Percentiles rank a stretch among this genome's conserved stretches.
Conservation (phyloP, 2,329 filamentous ascomycete species). For the Colletotrichum destructivum region DNA sequence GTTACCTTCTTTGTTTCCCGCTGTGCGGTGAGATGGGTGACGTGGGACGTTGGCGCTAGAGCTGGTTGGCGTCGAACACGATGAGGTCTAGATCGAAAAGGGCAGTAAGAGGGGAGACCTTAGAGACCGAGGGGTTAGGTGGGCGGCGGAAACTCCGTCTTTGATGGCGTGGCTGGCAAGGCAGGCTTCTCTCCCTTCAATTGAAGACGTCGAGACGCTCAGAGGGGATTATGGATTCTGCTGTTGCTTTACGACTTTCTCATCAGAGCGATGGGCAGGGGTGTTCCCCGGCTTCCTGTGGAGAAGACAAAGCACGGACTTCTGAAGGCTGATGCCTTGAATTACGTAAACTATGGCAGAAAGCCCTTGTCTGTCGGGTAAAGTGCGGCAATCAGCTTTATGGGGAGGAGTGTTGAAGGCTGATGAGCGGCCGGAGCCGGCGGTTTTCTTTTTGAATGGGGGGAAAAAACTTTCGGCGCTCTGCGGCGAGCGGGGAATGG, state of each 20-base stretch:
- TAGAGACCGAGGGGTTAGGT: no score
- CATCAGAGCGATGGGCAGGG: background rate
- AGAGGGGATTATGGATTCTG: background rate
- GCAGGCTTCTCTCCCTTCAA: background rate
- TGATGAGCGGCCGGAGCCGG: slow-evolving; percentile 3
- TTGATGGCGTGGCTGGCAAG: background rate
- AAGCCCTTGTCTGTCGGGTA: background rate
- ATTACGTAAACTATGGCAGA: background rate
- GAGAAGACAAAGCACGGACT: background rate
- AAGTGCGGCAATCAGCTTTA: background rate
- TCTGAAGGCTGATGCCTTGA: no score
- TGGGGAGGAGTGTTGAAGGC: background rate
- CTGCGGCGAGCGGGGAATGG: background rate
- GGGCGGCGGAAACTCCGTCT: no score
- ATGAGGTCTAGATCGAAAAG: background rate
- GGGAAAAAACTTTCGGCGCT: background rate
- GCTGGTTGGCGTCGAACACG: background rate
- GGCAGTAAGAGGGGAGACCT: background rate
- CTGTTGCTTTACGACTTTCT: background rate
- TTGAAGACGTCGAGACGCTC: background rate
- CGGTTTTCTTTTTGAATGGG: background rate
- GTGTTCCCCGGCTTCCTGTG: background rate
- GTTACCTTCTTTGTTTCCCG: no score
- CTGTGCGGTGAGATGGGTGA: background rate
- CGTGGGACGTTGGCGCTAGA: no score